Evolutionary conservation across 2,329 filamentous ascomycete species (phyloP).

Genomic region (Ceratocystis lukuohia): DNA sequence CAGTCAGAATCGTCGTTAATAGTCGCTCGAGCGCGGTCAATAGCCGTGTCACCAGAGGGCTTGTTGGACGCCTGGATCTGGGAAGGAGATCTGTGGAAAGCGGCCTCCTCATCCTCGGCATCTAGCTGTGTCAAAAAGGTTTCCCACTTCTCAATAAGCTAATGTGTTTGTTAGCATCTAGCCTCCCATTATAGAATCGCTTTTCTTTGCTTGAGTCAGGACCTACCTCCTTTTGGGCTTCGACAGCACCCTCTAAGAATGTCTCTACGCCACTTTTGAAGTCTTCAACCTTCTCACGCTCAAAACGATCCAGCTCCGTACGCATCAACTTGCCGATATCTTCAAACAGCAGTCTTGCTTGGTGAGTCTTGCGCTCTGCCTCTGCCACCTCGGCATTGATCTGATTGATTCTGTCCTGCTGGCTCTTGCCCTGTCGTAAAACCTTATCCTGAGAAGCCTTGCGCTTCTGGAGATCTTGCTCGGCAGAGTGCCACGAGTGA

Average conservation of each 20-base stretch:
- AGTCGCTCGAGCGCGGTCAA: constrained; percentile 44
- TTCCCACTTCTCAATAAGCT: constrained; percentile 84
- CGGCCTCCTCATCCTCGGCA: constrained; percentile 70
- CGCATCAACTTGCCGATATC: constrained; percentile 95
- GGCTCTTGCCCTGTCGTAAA: constrained; percentile 84
- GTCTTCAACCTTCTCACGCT: constrained; percentile 95
- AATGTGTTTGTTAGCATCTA: neutral
- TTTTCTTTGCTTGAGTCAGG: neutral
- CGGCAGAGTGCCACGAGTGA: constrained; percentile 83
- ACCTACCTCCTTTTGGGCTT: constrained; percentile 93
- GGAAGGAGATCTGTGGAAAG: constrained; percentile 52
- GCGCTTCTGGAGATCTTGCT: constrained; percentile 81
- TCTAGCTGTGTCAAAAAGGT: constrained; percentile 95
- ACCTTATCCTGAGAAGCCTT: constrained; percentile 85
- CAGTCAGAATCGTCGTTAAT: constrained; percentile 50
- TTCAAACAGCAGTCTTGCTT: constrained; percentile 79
- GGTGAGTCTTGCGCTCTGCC: constrained; percentile 83
- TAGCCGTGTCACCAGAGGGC: constrained; percentile 42
- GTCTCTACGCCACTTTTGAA: constrained; percentile 98
- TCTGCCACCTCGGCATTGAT: constrained; percentile 88
- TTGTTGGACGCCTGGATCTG: constrained; percentile 37
- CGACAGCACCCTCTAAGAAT: constrained; percentile 89
- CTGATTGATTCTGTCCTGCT: constrained; percentile 89
- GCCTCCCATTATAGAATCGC: no score
- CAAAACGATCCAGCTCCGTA: constrained; percentile 80